Evolutionary conservation across 108 stramenopile genomes (phyloP), one percentile per base, ranked within the genome.

Genomic region (Craspedostauros australis): DNA sequence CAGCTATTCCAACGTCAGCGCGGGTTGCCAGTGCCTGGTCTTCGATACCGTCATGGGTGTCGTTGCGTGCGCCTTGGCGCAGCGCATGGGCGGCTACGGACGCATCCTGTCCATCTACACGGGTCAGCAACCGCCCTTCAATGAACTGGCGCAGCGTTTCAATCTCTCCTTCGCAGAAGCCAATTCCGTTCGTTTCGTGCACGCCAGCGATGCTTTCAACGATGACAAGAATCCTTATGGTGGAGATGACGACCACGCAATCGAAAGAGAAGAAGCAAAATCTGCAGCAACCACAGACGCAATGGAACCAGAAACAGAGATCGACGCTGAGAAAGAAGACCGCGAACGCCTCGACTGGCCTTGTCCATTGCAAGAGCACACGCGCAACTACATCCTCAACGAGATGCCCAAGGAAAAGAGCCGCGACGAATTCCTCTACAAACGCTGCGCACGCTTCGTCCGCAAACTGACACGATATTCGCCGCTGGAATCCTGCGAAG

Each of bases 41-140:
- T 66, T 75, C 26, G 94, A 95, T 46, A 70, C 50, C 5, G 73
- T 71, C 11, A 67, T 74, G 30, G 89, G 94, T 1, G 50, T 95
- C 0, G 33, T 92, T 7, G 80, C 86, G 0, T 88, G 87, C 18
- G 65, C 75, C 21, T 50, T 83, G 15, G 79, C 83, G 4, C 68
- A 80, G 39, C 65, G 89, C 45, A 79, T 95, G 84, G 94, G 80
- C 16, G 94, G 94, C 6, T 88, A 86, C 54, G 94, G 94, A 5
- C 72, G 65, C 19, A 56, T 95, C 12, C 24, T 84, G 1, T 63
- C 68, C 31, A 49, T 91, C 33, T 88, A 80, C 66, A 61, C 22
- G 29, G 85, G 82, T 16, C 78, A 82, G 23, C 86, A 88, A 58
- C 85, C 85, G 14, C 42, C 84, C 0, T 89, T 64, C 55, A 53